These are phyloP conservation scores for Thuja plicata DNA, from an alignment of 83 land plant genomes.

Conservation along the genomic window DNA sequence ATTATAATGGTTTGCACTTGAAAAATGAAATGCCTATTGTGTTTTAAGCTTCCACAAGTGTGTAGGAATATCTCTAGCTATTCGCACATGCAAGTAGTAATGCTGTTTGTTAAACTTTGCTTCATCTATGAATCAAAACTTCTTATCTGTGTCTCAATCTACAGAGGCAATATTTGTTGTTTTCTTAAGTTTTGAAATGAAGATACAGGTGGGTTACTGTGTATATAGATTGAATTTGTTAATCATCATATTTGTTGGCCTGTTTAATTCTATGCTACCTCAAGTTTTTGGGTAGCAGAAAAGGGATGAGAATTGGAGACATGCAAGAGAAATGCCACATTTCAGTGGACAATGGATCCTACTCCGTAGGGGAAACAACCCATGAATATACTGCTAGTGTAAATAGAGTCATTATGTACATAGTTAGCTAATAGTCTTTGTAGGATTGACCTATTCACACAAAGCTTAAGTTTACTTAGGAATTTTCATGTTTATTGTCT, in stretches of 20 bases:
- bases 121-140: background rate
- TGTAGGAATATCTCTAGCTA: background rate
- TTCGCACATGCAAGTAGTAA: no score
- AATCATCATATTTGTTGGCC: background rate
- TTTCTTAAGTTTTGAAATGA: background rate
- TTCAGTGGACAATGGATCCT: background rate
- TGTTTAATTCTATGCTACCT: background rate
- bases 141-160: background rate
- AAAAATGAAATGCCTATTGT: background rate
- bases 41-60: background rate
- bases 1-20: constrained; percentile 4
- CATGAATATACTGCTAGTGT: background rate
- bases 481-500: no score
- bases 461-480: no score
- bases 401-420: no score
- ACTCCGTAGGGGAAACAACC: background rate
- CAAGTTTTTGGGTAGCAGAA: background rate
- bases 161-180: background rate
- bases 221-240: background rate
- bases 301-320: background rate
- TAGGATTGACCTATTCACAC: no score
- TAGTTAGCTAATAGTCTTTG: no score
- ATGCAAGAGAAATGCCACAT: background rate
- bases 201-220: background rate
- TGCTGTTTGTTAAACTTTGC: background rate